Base-by-base conservation (phyloP, 179 eudicot species). In the Sideroxylon spinosum region DNA sequence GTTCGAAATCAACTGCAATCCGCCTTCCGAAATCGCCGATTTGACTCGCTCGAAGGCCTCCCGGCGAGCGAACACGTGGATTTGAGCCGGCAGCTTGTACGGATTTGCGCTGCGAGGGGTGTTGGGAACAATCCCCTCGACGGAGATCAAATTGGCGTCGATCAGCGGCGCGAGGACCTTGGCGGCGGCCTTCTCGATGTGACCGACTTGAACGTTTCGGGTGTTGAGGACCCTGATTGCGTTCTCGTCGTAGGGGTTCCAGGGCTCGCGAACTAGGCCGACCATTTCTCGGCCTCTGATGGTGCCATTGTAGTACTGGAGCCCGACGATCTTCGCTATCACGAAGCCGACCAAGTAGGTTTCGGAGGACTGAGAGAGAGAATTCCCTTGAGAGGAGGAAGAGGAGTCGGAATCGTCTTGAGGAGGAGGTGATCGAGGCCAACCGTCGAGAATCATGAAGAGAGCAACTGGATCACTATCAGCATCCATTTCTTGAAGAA, bases 101-200 rank as follows among this genome's bases (percentile, higher is more conserved):
- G 80, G 77, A 32, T 49, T 76, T 0, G 71, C 80, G 50, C 76
- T 83, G 16, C 79, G 80, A 2, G 86, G 80, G 1, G 85, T 61
- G n/a, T 90, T 95, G 7, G 98, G 98, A 7, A 95, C 97, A 62
- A 95, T 91, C 11, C 95, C 98, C 79, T 93, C 92, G 32, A 87
- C 84, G 12, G 61, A 26, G 3, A 93, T 84, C 60, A 80, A 23
- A 4, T 73, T 48, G 7, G 59, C 1, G 50, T 95, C 98, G 9
- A 95, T 71, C 57, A 95, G 74, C 1, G 98, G 98, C 0, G 98
- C 82, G 0, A 95, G 71, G 14, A 93, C 98, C 62, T 68, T 72
- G 0, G 97, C 91, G 7, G 82, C 91, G n/a, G 59, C 6, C 19
- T 80, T 80, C 28, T 93, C 98, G 53, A 95, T 79, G 62, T 93